These are phyloP conservation scores for Taxillus chinensis DNA, from an alignment of 164 flowering plant genomes.

Conservation along the genomic window DNA sequence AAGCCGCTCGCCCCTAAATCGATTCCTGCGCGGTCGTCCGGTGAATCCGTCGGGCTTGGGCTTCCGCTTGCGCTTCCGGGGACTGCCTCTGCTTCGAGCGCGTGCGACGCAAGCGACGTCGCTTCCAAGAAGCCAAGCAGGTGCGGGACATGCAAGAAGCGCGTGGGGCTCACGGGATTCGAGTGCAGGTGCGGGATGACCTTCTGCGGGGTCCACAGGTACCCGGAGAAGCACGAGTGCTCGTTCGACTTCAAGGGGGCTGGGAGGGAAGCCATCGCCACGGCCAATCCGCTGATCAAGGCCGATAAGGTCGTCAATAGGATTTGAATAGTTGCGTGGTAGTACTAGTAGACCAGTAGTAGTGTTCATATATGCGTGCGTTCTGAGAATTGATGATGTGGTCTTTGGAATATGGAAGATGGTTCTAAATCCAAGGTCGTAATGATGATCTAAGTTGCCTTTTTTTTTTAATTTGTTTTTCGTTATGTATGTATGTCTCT, in stretches of 20 bases:
- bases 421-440: too few relatives aligned
- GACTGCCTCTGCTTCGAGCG: neutral
- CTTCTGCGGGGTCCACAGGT: constrained; percentile 45
- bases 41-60: neutral
- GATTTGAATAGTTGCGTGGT: constrained; percentile 12
- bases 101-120: neutral
- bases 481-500: too few relatives aligned
- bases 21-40: neutral
- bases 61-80: neutral
- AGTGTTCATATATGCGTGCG: too few relatives aligned
- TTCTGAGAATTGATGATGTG: too few relatives aligned
- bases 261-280: constrained; percentile 31
- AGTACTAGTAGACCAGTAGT: too few relatives aligned
- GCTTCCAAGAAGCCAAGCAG: constrained; percentile 10
- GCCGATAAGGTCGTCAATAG: constrained; percentile 28
- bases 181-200: constrained; percentile 43
- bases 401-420: too few relatives aligned
- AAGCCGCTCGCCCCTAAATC: constrained; percentile 12
- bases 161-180: constrained; percentile 47
- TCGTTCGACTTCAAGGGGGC: constrained; percentile 31
- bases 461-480: too few relatives aligned
- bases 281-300: constrained; percentile 41
- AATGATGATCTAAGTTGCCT: too few relatives aligned
- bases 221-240: constrained; percentile 50
- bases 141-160: constrained; percentile 33